Percentiles rank a stretch among this genome's conserved stretches.
Evolutionary conservation across 2,329 filamentous ascomycete species (phyloP).

Genomic region (Chaetomium strumarium): DNA sequence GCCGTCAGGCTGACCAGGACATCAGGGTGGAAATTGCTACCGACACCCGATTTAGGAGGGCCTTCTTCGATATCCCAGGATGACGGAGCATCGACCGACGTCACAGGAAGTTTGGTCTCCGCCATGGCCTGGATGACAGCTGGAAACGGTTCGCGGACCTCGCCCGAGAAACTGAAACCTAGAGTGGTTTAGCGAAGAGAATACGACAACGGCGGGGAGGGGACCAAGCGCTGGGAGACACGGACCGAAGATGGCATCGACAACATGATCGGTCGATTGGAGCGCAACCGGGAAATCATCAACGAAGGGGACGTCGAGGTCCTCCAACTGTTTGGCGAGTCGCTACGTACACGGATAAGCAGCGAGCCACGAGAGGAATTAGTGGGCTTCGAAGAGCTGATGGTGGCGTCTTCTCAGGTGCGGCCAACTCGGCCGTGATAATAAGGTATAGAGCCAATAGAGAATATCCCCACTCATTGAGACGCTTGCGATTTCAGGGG

Average conservation of each 20-base stretch:
- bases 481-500: conserved; percentile 1
- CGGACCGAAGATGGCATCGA: conserved; percentile 90
- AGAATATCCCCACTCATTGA: background rate
- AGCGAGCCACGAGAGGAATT: conserved; percentile 2
- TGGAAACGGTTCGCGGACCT: conserved; percentile 88
- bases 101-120: conserved; percentile 66
- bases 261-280: conserved; percentile 65
- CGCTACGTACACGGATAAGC: conserved; percentile 49
- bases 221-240: conserved; percentile 1
- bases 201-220: background rate
- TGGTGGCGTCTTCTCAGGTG: background rate
- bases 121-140: conserved; percentile 73
- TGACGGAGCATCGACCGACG: conserved; percentile 87
- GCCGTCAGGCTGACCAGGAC: conserved; percentile 85
- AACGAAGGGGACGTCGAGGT: conserved; percentile 77
- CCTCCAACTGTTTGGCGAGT: conserved; percentile 75
- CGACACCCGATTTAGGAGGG: conserved; percentile 69
- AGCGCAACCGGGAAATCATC: conserved; percentile 69
- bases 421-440: background rate
- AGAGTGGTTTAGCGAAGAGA: conserved; percentile 32
- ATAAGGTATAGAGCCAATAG: conserved; percentile 4
- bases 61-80: conserved; percentile 91
- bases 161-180: conserved; percentile 89
- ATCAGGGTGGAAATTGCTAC: conserved; percentile 72
- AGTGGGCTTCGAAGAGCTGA: conserved; percentile 17